These are phyloP conservation scores for Arctostaphylos glauca DNA, from an alignment of 148 eudicot species.

Conservation along the genomic window DNA sequence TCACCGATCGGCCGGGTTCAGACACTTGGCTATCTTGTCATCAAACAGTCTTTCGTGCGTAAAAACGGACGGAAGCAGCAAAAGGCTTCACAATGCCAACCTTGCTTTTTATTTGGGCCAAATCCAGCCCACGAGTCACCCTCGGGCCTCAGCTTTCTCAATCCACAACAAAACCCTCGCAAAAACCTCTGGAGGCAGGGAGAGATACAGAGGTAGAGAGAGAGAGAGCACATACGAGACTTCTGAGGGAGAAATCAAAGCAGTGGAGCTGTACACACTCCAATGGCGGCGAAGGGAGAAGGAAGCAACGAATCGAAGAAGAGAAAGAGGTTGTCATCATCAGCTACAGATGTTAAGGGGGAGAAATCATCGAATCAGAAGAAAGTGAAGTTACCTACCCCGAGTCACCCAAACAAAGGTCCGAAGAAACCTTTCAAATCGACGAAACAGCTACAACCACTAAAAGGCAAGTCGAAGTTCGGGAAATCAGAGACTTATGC, in stretches of 20 bases:
- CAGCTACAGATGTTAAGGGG: constrained; percentile 18
- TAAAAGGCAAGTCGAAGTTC: constrained; percentile 11
- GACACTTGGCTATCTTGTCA: too few species aligned
- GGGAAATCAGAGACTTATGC: constrained; percentile 13
- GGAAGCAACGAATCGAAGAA: constrained; percentile 32
- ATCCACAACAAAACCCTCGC: constrained; percentile 21
- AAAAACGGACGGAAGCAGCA: not conserved
- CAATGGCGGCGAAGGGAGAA: constrained; percentile 28
- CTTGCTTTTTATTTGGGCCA: constrained; percentile 2
- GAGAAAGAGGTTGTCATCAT: constrained; percentile 36
- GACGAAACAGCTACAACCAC: constrained; percentile 13
- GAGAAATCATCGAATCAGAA: constrained; percentile 25
- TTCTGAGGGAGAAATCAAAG: not conserved
- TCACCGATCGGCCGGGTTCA: too few species aligned
- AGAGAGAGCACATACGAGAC: not conserved
- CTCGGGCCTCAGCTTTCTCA: not conserved
- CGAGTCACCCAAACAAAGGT: constrained; percentile 21
- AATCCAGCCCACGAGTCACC: not conserved
- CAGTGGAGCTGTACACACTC: not conserved
- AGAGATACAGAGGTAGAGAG: not conserved
- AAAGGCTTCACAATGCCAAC: not conserved
- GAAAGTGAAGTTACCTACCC: constrained; percentile 29
- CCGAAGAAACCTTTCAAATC: constrained; percentile 31
- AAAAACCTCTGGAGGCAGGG: not conserved
- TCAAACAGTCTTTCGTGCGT: too few species aligned